Evolutionary conservation across 2,329 filamentous ascomycete genomes (phyloP).

Genomic region (Fusarium sp.): DNA sequence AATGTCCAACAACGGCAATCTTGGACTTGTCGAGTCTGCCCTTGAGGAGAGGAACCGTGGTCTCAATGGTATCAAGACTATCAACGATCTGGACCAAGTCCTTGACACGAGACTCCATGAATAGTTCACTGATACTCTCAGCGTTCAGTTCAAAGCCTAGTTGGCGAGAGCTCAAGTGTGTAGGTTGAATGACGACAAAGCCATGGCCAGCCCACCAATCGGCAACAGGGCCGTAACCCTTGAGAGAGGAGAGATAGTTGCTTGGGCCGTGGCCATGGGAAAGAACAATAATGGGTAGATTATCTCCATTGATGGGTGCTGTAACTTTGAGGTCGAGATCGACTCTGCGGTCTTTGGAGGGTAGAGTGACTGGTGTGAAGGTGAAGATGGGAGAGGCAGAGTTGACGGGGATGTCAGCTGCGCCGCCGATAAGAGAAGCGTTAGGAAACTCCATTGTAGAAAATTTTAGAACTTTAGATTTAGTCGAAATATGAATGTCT

Average conservation of each 20-base stretch:
- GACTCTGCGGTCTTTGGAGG: conserved; percentile 21
- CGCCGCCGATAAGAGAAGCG: conserved; percentile 34
- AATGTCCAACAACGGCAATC: conserved; percentile 40
- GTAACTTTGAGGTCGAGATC: conserved; percentile 41
- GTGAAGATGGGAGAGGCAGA: conserved; percentile 32
- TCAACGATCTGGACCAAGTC: conserved; percentile 40
- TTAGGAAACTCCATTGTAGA: conserved; percentile 36
- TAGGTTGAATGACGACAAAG: conserved; percentile 43
- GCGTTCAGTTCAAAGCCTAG: conserved; percentile 1
- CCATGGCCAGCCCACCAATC: conserved; percentile 43
- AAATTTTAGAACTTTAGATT: too few relatives aligned
- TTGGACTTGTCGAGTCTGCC: conserved; percentile 36
- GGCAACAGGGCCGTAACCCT: conserved; percentile 38
- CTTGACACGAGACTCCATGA: conserved; percentile 31
- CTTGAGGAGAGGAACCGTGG: conserved; percentile 32
- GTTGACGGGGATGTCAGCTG: conserved; percentile 34
- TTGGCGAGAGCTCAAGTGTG: conserved; percentile 37
- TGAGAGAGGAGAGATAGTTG: conserved; percentile 39
- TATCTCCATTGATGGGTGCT: conserved; percentile 10
- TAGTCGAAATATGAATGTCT: too few relatives aligned
- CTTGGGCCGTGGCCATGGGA: conserved; percentile 42
- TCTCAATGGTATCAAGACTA: conserved; percentile 36
- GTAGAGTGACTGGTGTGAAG: conserved; percentile 36
- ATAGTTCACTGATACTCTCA: conserved; percentile 26
- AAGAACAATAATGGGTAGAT: conserved; percentile 39